phyloP scores from a whole-genome alignment of 2,329 filamentous ascomycete species.

The Sporothrix luriei region DNA sequence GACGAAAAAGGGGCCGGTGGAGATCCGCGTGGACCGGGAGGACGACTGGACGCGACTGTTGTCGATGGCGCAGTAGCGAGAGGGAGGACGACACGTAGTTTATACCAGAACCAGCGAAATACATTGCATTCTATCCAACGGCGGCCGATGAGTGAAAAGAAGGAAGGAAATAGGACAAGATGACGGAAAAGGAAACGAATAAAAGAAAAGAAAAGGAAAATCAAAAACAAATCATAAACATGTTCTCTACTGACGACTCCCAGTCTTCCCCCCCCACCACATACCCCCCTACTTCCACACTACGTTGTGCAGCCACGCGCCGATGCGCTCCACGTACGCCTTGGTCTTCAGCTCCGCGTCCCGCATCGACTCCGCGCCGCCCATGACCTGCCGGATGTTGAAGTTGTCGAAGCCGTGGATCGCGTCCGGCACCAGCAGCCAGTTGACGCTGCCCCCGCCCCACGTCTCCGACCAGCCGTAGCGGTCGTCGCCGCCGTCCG shows the following conservation, averaged over 20 bases:
- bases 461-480: constrained; percentile 43
- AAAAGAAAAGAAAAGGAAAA: not conserved
- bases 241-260: not conserved
- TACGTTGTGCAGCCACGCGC: constrained; percentile 37
- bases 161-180: no score
- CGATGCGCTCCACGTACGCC: constrained; percentile 37
- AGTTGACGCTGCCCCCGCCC: constrained; percentile 42
- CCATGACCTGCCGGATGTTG: constrained; percentile 38
- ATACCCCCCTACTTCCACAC: constrained; percentile 32
- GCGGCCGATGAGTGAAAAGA: not conserved
- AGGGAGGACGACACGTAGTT: not conserved
- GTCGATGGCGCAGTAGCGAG: constrained; percentile 35
- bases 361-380: constrained; percentile 41
- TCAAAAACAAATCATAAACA: not conserved
- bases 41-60: constrained; percentile 40
- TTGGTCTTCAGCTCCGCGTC: constrained; percentile 42
- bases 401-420: constrained; percentile 47
- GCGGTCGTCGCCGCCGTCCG: constrained; percentile 40
- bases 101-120: constrained; percentile 3
- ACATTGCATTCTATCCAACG: constrained; percentile 15
- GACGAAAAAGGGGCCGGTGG: constrained; percentile 39
- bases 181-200: not conserved
- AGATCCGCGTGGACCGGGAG: constrained; percentile 39
- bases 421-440: constrained; percentile 49
- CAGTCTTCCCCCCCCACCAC: no score